Percentiles rank a stretch among this genome's conserved stretches.
Evolutionary conservation across 2,329 filamentous ascomycete species (phyloP).

Genomic region (Phaeosphaeria sp.): DNA sequence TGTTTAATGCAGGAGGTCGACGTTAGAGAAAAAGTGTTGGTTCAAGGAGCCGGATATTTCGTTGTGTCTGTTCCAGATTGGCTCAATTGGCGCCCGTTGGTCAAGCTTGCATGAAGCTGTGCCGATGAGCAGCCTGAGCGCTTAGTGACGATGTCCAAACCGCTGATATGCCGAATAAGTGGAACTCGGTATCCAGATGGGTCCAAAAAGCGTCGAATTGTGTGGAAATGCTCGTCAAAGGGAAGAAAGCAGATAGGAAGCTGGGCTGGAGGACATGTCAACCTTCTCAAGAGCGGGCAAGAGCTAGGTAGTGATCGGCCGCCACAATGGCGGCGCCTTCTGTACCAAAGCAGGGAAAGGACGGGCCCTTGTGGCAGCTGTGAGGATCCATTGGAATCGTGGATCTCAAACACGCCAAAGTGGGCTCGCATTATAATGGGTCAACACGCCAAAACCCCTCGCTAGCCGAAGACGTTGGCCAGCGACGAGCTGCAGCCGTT

Average conservation of each 20-base stretch:
- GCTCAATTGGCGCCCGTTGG: constrained; percentile 39
- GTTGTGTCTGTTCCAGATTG: constrained; percentile 34
- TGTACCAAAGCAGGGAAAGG: constrained; percentile 16
- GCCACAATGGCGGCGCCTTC: constrained; percentile 37
- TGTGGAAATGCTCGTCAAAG: constrained; percentile 25
- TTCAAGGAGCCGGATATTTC: constrained; percentile 18
- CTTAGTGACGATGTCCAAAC: constrained; percentile 39
- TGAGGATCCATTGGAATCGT: constrained; percentile 26
- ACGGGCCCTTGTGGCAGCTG: constrained; percentile 19
- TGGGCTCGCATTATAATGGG: constrained; percentile 25
- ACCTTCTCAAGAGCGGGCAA: constrained; percentile 19
- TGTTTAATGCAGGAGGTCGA: constrained; percentile 30
- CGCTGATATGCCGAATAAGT: constrained; percentile 32
- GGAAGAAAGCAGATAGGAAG: constrained; percentile 16
- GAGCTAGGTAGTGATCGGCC: constrained; percentile 28
- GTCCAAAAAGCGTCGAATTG: constrained; percentile 32
- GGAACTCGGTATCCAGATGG: constrained; percentile 36
- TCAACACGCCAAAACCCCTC: constrained; percentile 28
- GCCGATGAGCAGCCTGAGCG: constrained; percentile 38
- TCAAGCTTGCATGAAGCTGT: constrained; percentile 28
- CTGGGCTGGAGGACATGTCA: constrained; percentile 19
- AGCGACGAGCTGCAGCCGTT: constrained; percentile 25
- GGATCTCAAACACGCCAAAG: constrained; percentile 38
- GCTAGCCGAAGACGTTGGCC: constrained; percentile 31
- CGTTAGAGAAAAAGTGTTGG: constrained; percentile 14